Percentiles rank a stretch among this genome's conserved stretches.
phyloP scores from a whole-genome alignment of 768 basidiomycete species.

The Podaxis sp. region DNA sequence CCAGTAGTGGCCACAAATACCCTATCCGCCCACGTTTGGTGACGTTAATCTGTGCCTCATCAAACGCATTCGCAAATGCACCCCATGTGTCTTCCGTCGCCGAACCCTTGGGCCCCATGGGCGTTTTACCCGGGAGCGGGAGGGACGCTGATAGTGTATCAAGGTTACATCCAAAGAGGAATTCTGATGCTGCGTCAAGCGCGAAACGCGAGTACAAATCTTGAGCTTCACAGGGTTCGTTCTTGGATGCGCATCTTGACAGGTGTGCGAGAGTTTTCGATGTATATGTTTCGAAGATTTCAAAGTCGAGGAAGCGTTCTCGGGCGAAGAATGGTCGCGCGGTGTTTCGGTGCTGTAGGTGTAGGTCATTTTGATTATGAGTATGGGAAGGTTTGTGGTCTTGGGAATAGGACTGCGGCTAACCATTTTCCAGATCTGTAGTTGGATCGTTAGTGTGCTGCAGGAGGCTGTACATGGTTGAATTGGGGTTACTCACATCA shows the following conservation, averaged over 20 bases:
- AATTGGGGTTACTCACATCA: constrained; percentile 35
- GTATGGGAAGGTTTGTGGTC: neutral
- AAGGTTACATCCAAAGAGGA: constrained; percentile 64
- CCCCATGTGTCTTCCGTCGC: constrained; percentile 59
- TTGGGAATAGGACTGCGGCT: constrained; percentile 13
- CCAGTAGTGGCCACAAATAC: constrained; percentile 56
- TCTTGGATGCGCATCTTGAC: constrained; percentile 30
- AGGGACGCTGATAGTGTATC: constrained; percentile 54
- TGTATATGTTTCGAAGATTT: constrained; percentile 57
- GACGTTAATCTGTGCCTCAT: constrained; percentile 50
- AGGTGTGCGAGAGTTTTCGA: constrained; percentile 44
- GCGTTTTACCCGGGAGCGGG: constrained; percentile 41
- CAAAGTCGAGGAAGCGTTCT: constrained; percentile 68
- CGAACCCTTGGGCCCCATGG: constrained; percentile 55
- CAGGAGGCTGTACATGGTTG: constrained; percentile 3
- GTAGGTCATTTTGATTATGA: constrained; percentile 2
- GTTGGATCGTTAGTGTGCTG: neutral
- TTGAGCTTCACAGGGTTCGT: constrained; percentile 55
- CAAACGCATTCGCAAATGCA: constrained; percentile 55
- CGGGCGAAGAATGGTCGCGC: constrained; percentile 72
- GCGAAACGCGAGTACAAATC: constrained; percentile 67
- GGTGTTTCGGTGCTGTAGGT: constrained; percentile 53
- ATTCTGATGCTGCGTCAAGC: constrained; percentile 69
- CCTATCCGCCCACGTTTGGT: constrained; percentile 47
- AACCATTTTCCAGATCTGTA: constrained; percentile 63